Evolutionary conservation across 106 monocot species (phyloP).

Genomic region (Acorus gramineus): DNA sequence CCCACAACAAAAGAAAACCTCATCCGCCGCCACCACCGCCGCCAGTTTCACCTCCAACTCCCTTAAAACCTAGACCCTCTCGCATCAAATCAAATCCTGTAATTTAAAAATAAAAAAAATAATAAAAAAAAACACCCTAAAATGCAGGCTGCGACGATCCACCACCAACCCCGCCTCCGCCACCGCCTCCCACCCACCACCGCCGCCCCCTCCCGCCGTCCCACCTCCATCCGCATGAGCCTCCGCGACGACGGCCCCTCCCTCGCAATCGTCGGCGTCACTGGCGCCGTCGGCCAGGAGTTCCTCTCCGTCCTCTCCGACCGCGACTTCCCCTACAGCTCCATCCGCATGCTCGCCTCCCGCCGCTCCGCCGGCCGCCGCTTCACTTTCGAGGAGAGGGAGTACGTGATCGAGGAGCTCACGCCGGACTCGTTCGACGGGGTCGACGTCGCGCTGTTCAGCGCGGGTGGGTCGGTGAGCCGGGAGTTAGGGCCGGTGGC

Average conservation of each 20-base stretch:
- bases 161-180: neutral
- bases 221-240: slow-evolving; percentile 33
- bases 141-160: slow-evolving; percentile 20
- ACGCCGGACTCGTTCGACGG: slow-evolving; percentile 71
- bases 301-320: slow-evolving; percentile 87
- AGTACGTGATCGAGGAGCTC: slow-evolving; percentile 66
- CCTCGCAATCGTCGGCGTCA: slow-evolving; percentile 78
- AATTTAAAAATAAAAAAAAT: too few species aligned
- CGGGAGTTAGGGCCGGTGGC: slow-evolving; percentile 57
- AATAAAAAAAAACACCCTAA: neutral
- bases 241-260: slow-evolving; percentile 67
- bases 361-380: slow-evolving; percentile 59
- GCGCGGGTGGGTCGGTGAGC: slow-evolving; percentile 82
- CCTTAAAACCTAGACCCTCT: too few species aligned
- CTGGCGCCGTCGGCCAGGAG: slow-evolving; percentile 95
- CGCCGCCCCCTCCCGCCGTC: neutral
- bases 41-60: too few species aligned
- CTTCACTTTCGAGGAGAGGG: slow-evolving; percentile 53
- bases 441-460: slow-evolving; percentile 79
- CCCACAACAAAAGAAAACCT: too few species aligned
- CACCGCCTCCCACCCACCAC: neutral
- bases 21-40: too few species aligned
- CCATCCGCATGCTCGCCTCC: slow-evolving; percentile 71
- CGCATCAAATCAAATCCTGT: too few species aligned
- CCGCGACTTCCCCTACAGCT: slow-evolving; percentile 79